phyloP scores from a whole-genome alignment of 2,329 filamentous ascomycete genomes.

The Ampelomyces quisqualis region DNA sequence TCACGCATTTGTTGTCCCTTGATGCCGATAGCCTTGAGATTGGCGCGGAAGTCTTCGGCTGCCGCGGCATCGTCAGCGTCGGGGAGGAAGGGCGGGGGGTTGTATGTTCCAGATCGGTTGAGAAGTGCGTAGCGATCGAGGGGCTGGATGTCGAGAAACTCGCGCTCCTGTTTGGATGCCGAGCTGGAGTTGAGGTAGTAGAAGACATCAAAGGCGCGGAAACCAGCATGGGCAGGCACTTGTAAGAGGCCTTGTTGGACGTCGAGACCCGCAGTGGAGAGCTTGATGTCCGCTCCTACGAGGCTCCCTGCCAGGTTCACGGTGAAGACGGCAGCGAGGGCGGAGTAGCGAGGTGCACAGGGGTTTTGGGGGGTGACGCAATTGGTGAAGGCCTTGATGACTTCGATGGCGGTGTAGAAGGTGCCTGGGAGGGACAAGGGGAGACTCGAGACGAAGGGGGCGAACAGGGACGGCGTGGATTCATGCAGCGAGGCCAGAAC shows the following conservation, averaged over 20 bases:
- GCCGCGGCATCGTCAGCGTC: constrained; percentile 90
- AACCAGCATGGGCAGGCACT: constrained; percentile 75
- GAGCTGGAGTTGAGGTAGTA: constrained; percentile 94
- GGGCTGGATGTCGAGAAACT: constrained; percentile 79
- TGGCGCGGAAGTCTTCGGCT: constrained; percentile 86
- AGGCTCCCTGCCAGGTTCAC: constrained; percentile 79
- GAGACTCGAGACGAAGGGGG: constrained; percentile 76
- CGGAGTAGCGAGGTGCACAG: constrained; percentile 76
- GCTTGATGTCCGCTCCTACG: constrained; percentile 69
- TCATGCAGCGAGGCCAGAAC: constrained; percentile 85
- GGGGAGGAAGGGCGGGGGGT: constrained; percentile 82
- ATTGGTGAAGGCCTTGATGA: constrained; percentile 80
- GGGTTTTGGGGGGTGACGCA: constrained; percentile 88
- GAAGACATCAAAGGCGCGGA: constrained; percentile 94
- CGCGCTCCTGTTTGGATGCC: constrained; percentile 82
- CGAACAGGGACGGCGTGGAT: constrained; percentile 80
- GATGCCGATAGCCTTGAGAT: constrained; percentile 89
- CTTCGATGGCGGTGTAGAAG: constrained; percentile 76
- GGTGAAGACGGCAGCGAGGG: constrained; percentile 77
- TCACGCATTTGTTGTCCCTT: constrained; percentile 80
- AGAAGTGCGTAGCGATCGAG: constrained; percentile 77
- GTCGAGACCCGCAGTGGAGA: constrained; percentile 87
- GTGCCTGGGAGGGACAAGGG: constrained; percentile 75
- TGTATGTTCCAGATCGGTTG: constrained; percentile 79
- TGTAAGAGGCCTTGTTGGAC: constrained; percentile 76